Evolutionary conservation across 2,329 filamentous ascomycete species (phyloP).

Genomic region (Fusarium sp.): DNA sequence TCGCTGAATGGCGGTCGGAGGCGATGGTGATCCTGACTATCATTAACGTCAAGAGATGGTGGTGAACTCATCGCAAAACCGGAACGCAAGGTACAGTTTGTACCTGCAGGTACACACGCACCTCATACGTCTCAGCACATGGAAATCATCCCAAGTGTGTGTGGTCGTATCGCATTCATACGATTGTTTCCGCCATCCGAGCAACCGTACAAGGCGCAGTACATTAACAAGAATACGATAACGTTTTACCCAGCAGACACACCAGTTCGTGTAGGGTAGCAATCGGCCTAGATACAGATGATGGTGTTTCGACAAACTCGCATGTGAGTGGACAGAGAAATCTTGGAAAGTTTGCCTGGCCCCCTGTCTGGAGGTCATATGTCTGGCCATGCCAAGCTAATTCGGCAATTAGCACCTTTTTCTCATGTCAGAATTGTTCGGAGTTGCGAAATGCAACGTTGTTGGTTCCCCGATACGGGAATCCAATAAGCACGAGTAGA

Average conservation of each 20-base stretch:
- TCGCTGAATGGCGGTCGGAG: neutral
- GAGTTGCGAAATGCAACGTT: slow-evolving; percentile 16
- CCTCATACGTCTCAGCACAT: neutral
- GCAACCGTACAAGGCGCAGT: slow-evolving; percentile 14
- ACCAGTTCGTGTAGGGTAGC: slow-evolving; percentile 29
- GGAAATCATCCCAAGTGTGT: neutral
- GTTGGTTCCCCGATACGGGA: slow-evolving; percentile 7
- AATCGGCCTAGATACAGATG: neutral
- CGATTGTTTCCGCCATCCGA: slow-evolving; percentile 6
- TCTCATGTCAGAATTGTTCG: slow-evolving; percentile 2
- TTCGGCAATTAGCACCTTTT: slow-evolving; percentile 15
- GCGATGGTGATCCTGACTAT: slow-evolving; percentile 30
- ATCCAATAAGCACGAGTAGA: neutral
- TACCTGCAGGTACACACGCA: slow-evolving; percentile 21
- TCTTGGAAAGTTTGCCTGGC: slow-evolving; percentile 12
- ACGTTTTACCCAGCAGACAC: neutral
- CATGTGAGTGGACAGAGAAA: slow-evolving; percentile 26
- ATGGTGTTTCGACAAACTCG: slow-evolving; percentile 20
- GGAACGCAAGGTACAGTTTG: slow-evolving; percentile 1
- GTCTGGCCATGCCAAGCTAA: slow-evolving; percentile 13
- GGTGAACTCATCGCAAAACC: neutral
- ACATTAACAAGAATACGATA: slow-evolving; percentile 25
- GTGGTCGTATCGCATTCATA: slow-evolving; percentile 1
- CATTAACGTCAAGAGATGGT: slow-evolving; percentile 10
- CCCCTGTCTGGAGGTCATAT: slow-evolving; percentile 16